Base-by-base conservation (phyloP, 2,329 filamentous ascomycete genomes). In the Alternaria angustiovoidea region DNA sequence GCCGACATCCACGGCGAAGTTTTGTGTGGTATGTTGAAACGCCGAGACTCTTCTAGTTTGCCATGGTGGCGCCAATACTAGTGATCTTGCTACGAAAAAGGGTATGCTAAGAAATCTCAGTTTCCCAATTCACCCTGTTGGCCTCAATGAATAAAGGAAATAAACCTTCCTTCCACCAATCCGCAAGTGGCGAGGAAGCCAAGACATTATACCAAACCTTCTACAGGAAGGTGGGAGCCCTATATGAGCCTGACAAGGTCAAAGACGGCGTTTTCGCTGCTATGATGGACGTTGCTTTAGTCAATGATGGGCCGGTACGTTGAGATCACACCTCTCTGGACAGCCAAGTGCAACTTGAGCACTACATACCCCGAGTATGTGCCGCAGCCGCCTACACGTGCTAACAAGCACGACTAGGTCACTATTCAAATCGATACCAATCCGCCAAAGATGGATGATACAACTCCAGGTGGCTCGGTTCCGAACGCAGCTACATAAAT, bases 251-350 rank as follows among this genome's bases (percentile, higher is more conserved):
- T 7, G 91, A 93, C 8, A 89, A 85, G 65, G 94, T 99, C 59
- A 93, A 97, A 76, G 90, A 99, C 76, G 95, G 96, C n/a, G 88
- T 94, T 30, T 99, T 99, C 78, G 94, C 97, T 75, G 95, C 95
- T 51, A 97, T 96, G 94, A 99, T 99, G 95, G 91, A 98, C 74
- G 94, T 99, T 59, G 91, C 91, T 49, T 81, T 97, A 30, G 89
- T 97, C 51, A 98, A 98, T 68, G 94, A 98, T 72, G 87, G 88
- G 73, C 88, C 88, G 81, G 87, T 89, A 86, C 83, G 87, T 87
- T 77, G 86, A 69, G 82, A 87, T 76, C 87, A 83, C 78, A 79
- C 79, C 78, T 86, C 83, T 80, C 78, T 83, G 70, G 84, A 87
- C 75, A 82, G 82, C 78, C 84, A 81, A 83, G 85, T 87, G 85